These are phyloP conservation scores for Apophysomyces trapeziformis DNA, from an alignment of 371 early-diverging fungal species.

Conservation along the genomic window DNA sequence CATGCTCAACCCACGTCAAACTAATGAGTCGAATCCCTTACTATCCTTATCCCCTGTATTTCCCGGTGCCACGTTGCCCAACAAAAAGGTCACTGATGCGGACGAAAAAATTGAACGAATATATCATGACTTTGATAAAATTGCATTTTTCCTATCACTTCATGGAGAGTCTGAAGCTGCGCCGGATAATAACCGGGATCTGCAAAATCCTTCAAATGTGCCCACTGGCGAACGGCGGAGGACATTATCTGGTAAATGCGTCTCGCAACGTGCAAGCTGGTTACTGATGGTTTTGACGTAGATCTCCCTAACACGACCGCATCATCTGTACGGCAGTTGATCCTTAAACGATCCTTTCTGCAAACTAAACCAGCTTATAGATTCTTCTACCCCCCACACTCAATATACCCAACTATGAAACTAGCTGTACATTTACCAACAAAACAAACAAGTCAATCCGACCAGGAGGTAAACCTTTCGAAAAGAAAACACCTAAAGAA, in stretches of 20 bases:
- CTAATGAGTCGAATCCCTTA: slow-evolving; percentile 14
- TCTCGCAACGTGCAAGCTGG: not conserved
- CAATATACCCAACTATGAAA: slow-evolving; percentile 47
- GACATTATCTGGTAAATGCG: slow-evolving; percentile 28
- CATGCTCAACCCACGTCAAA: slow-evolving; percentile 15
- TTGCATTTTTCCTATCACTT: slow-evolving; percentile 59
- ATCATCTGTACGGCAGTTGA: slow-evolving; percentile 32
- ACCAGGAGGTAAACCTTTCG: slow-evolving; percentile 20
- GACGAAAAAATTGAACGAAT: slow-evolving; percentile 82
- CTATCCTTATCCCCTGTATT: slow-evolving; percentile 30
- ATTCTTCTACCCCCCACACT: slow-evolving; percentile 47
- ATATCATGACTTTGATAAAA: slow-evolving; percentile 77
- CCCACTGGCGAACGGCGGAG: slow-evolving; percentile 24
- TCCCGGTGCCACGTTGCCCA: slow-evolving; percentile 21
- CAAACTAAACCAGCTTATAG: slow-evolving; percentile 16
- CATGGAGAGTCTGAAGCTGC: slow-evolving; percentile 21
- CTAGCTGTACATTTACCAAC: slow-evolving; percentile 16
- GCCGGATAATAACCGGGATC: not conserved
- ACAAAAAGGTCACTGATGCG: slow-evolving; percentile 55
- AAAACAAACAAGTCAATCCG: slow-evolving; percentile 7
- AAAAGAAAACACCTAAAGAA: not conserved
- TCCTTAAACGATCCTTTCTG: not conserved
- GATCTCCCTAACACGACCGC: slow-evolving; percentile 41
- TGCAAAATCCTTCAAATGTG: not conserved
- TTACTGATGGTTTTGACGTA: not conserved